Evolutionary conservation across 2,329 filamentous ascomycete species (phyloP).

Genomic region (Spiromastix sp.): DNA sequence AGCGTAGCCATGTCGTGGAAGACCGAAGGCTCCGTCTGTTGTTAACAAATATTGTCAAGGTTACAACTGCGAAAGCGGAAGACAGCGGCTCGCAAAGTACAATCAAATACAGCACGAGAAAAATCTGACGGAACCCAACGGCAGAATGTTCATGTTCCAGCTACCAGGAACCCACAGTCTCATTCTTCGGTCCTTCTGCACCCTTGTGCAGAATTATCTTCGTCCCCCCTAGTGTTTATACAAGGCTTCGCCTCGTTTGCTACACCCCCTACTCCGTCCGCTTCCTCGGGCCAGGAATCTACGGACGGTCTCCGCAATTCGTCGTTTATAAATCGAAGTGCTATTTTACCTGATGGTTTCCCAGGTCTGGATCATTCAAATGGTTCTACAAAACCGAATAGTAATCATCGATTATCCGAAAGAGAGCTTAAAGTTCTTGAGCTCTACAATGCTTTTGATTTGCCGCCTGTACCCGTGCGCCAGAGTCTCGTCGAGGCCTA

Average conservation of each 20-base stretch:
- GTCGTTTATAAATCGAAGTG: constrained; percentile 1
- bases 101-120: not conserved
- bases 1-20: too few species aligned
- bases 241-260: not conserved
- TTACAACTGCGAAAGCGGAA: not conserved
- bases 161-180: not conserved
- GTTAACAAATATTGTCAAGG: not conserved
- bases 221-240: constrained; percentile 1
- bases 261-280: not conserved
- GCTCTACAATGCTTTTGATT: not conserved
- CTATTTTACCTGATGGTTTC: not conserved
- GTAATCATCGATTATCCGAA: not conserved
- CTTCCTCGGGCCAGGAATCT: not conserved
- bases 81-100: not conserved
- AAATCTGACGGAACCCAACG: too few species aligned
- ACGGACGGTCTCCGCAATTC: not conserved
- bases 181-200: not conserved
- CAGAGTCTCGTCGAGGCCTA: not conserved
- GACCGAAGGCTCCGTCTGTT: too few species aligned
- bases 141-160: not conserved
- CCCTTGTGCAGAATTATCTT: not conserved
- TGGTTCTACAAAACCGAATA: not conserved
- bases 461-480: not conserved
- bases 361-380: not conserved
- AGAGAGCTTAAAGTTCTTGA: not conserved